These are phyloP conservation scores for Rosellinia necatrix DNA, from an alignment of 2,329 filamentous ascomycete genomes.

Conservation along the genomic window DNA sequence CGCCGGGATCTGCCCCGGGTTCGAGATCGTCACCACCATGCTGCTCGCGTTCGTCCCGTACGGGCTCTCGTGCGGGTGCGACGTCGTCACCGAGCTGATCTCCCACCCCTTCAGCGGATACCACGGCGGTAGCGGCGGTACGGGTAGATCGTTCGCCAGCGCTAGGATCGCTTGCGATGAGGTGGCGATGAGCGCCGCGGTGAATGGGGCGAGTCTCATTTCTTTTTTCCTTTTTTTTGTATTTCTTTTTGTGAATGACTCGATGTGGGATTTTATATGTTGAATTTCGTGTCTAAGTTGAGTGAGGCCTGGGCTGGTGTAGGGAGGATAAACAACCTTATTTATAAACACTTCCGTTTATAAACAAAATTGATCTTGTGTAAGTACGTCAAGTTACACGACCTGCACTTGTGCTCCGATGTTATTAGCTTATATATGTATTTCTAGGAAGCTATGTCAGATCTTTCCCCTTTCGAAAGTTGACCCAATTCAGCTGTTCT, in stretches of 20 bases:
- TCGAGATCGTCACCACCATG: slow-evolving; percentile 28
- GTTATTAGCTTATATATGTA: slow-evolving; percentile 7
- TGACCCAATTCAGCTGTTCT: background rate
- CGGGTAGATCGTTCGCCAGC: background rate
- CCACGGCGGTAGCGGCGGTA: slow-evolving; percentile 32
- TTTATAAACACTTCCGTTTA: no score
- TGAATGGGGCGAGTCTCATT: slow-evolving; percentile 16
- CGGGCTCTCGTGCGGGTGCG: slow-evolving; percentile 26
- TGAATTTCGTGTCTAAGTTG: background rate
- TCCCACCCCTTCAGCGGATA: slow-evolving; percentile 33
- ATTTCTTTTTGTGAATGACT: no score
- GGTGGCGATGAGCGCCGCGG: slow-evolving; percentile 2
- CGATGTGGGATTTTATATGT: no score
- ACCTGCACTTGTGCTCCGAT: background rate
- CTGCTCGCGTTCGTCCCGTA: slow-evolving; percentile 30
- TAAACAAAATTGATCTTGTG: no score
- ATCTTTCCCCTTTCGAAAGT: background rate
- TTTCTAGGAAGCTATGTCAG: background rate
- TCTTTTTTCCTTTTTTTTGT: background rate
- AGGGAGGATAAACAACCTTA: no score
- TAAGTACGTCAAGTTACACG: background rate
- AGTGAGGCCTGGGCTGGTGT: background rate
- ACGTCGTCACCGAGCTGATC: slow-evolving; percentile 24
- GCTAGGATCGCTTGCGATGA: background rate
- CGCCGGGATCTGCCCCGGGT: slow-evolving; percentile 26